phyloP scores from a whole-genome alignment of 768 basidiomycete species.

The Suillus fuscotomentosus region DNA sequence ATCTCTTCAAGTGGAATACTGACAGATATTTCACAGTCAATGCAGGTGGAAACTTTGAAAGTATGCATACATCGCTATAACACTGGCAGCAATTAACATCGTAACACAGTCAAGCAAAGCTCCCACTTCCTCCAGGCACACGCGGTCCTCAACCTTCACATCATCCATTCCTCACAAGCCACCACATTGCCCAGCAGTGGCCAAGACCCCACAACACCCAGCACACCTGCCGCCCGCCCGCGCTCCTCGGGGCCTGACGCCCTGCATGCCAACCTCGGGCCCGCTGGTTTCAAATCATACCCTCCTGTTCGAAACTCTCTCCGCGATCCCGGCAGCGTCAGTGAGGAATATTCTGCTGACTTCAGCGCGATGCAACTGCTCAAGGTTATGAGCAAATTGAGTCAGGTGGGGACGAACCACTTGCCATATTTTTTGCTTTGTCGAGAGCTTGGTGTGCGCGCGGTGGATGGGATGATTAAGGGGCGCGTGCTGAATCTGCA shows the following conservation, averaged over 20 bases:
- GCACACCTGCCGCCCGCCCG: conserved; percentile 32
- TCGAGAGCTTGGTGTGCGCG: conserved; percentile 77
- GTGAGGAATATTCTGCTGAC: conserved; percentile 55
- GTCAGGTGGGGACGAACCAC: conserved; percentile 58
- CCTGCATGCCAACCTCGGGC: conserved; percentile 56
- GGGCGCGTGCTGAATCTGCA: conserved; percentile 72
- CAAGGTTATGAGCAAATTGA: conserved; percentile 78
- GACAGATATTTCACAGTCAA: conserved; percentile 50
- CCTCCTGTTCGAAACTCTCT: conserved; percentile 34
- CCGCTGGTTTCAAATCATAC: conserved; percentile 64
- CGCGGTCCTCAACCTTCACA: conserved; percentile 78
- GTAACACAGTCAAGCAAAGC: conserved; percentile 62
- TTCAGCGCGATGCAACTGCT: conserved; percentile 80
- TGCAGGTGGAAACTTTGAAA: conserved; percentile 65
- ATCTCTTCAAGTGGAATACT: conserved; percentile 8
- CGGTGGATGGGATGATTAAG: conserved; percentile 84
- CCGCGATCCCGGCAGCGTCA: conserved; percentile 16
- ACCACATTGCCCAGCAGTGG: conserved; percentile 20
- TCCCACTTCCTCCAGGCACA: conserved; percentile 88
- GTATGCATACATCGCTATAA: conserved; percentile 40
- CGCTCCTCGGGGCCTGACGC: conserved; percentile 43
- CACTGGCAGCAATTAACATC: conserved; percentile 6
- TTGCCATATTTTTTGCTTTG: conserved; percentile 82
- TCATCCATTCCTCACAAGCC: conserved; percentile 77
- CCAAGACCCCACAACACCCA: conserved; percentile 31